Percentiles rank a stretch among this genome's conserved stretches.
Evolutionary conservation across 2,329 filamentous ascomycete genomes (phyloP).

Genomic region (Zopfia rhizophila): DNA sequence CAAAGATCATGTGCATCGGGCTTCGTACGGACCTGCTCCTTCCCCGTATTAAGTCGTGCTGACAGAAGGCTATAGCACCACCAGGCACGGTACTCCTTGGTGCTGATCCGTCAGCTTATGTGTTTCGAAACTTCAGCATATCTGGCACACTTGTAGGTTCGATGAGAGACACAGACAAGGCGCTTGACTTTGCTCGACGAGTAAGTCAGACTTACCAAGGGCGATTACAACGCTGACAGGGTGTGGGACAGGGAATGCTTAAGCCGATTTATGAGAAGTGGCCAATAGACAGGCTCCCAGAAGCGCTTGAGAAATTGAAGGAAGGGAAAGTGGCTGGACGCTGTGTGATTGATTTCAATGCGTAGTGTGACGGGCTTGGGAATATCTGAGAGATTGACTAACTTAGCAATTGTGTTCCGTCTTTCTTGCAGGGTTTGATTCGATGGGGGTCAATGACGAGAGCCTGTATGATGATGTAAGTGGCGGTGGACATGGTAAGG

Average conservation of each 20-base stretch:
- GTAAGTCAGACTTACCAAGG: too few species aligned
- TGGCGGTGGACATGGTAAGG: too few species aligned
- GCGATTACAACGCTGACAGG: too few species aligned
- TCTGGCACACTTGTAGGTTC: conserved; percentile 52
- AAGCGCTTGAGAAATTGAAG: conserved; percentile 60
- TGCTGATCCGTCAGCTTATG: conserved; percentile 32
- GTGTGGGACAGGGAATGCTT: conserved; percentile 59
- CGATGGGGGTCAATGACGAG: too few species aligned
- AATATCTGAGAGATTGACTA: too few species aligned
- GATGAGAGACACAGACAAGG: conserved; percentile 57
- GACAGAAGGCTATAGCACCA: conserved; percentile 40
- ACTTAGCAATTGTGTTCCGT: too few species aligned
- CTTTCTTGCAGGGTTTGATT: too few species aligned
- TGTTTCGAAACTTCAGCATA: conserved; percentile 34
- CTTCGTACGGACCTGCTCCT: too few species aligned
- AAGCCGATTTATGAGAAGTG: conserved; percentile 60
- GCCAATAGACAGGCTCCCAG: conserved; percentile 55
- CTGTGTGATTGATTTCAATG: conserved; percentile 63
- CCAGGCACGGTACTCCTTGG: conserved; percentile 29
- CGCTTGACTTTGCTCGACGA: conserved; percentile 57
- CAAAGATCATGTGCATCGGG: conserved; percentile 62
- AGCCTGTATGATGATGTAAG: too few species aligned
- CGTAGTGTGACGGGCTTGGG: too few species aligned
- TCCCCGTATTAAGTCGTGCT: too few species aligned
- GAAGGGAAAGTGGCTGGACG: conserved; percentile 60